Base-by-base conservation (phyloP, 2,329 filamentous ascomycete species). In the Spiromastix sp. region DNA sequence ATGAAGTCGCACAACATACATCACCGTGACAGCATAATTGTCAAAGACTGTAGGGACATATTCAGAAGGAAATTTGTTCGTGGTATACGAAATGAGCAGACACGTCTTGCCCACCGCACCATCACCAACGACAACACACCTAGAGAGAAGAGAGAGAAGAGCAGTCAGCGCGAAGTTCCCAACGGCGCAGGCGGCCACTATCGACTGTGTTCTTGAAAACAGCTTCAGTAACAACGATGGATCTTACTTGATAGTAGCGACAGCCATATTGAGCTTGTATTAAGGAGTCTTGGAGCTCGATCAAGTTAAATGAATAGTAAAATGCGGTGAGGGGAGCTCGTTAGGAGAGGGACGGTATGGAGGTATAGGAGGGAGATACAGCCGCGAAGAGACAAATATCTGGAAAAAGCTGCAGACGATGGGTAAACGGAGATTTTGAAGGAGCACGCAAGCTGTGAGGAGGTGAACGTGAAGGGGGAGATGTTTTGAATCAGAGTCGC, bases 31-130 rank as follows among this genome's bases (percentile, higher is more conserved):
- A 39, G 91, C 91, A 74, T 98, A 98, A 68, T 98, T 98, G 66
- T 98, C 91, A 64, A 98, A 98, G 46, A 98, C 91, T 19, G 91
- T 98, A 34, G 91, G 91, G 40, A 98, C 91, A 64, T 98, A 98
- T 87, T 98, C 91, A 54, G 87, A 95, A 22, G 91, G 91, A 64
- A 98, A 98, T 57, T 96, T 96, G 74, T 98, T 98, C 46, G 91
- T 98, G 47, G 91, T 98, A 68, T 98, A 98, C 61, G 85, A 93
- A 69, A 98, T 98, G 59, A 98, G 78, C 47, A 98, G 78, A 68
- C 91, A 98, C 48, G 91, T 98, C 74, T 98, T 98, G 63, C 91
- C 91, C 51, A 98, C 91, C 48, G 91, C 91, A 87, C 91, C 91
- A 66, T 98, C 91, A 61, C 91, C 91, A 55, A 98, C 91, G 51